Conservation (phyloP, 2,329 filamentous ascomycete species). For the Colletotrichum ledebouriae region DNA sequence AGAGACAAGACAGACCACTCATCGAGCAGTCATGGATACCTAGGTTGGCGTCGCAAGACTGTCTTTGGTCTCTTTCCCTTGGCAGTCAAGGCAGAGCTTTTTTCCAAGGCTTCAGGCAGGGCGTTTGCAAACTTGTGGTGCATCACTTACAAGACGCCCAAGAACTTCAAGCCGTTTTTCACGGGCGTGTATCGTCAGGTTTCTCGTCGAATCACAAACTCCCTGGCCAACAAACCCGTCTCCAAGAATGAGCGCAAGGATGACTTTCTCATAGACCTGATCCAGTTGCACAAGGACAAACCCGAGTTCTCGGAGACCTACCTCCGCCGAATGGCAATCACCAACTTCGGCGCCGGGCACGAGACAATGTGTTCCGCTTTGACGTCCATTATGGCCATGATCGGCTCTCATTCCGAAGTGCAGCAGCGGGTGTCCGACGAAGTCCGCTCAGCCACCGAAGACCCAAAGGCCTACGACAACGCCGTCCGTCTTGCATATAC, state of each 20-base stretch:
- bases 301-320: slow-evolving; percentile 63
- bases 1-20: slow-evolving; percentile 59
- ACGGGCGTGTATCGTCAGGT: slow-evolving; percentile 52
- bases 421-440: slow-evolving; percentile 51
- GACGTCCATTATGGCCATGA: slow-evolving; percentile 62
- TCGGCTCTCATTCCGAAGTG: slow-evolving; percentile 55
- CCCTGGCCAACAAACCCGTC: slow-evolving; percentile 40
- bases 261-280: slow-evolving; percentile 62
- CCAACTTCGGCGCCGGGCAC: slow-evolving; percentile 69
- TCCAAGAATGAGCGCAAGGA: slow-evolving; percentile 48
- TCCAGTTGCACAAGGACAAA: slow-evolving; percentile 59
- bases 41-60: slow-evolving; percentile 65
- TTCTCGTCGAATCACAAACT: slow-evolving; percentile 51
- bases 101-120: slow-evolving; percentile 54
- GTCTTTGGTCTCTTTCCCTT: slow-evolving; percentile 65
- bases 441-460: slow-evolving; percentile 43
- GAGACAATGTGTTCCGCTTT: slow-evolving; percentile 67
- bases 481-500: slow-evolving; percentile 51
- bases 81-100: slow-evolving; percentile 55
- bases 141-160: slow-evolving; percentile 59
- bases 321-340: slow-evolving; percentile 65
- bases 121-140: slow-evolving; percentile 60
- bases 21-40: slow-evolving; percentile 63
- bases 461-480: slow-evolving; percentile 46
- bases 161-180: slow-evolving; percentile 63